A percentile compares a stretch with the other conserved stretches of the same genome.
Conservation (phyloP, 345 rosid species). For the Camelina laxa region DNA sequence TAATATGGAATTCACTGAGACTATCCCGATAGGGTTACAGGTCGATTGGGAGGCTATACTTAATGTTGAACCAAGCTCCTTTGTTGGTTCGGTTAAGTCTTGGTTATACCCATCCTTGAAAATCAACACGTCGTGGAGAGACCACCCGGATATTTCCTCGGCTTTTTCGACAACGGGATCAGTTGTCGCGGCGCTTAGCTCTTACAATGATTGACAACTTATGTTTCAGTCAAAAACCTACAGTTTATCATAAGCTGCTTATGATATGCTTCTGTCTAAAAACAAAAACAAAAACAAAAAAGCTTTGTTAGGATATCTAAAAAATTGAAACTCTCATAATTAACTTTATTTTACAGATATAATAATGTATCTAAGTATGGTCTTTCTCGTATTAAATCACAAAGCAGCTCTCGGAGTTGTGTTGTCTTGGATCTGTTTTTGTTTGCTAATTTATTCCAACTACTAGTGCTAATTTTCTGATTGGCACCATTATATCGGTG, state of each 20-base stretch:
- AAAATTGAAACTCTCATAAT: neutral
- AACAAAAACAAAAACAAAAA: neutral
- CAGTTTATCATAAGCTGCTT: too few species aligned
- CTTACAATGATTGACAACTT: conserved; percentile 56
- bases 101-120: conserved; percentile 85
- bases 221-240: conserved; percentile 5
- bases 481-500: conserved; percentile 4
- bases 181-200: conserved; percentile 78
- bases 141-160: conserved; percentile 72
- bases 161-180: conserved; percentile 81
- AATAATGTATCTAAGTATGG: conserved; percentile 19
- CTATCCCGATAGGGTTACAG: conserved; percentile 75
- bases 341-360: conserved; percentile 8
- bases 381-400: conserved; percentile 5
- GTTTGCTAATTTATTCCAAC: neutral
- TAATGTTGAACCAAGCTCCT: conserved; percentile 62
- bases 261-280: conserved; percentile 15
- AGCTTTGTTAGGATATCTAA: conserved; percentile 13
- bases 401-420: neutral
- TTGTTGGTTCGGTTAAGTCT: conserved; percentile 63
- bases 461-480: neutral
- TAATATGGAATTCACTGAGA: conserved; percentile 80
- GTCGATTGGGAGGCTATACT: conserved; percentile 98
- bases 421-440: neutral
- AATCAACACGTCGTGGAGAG: conserved; percentile 79